These are phyloP conservation scores for Blastocystis sp. DNA, from an alignment of 352 stramenopile genomes.

Conservation along the genomic window DNA sequence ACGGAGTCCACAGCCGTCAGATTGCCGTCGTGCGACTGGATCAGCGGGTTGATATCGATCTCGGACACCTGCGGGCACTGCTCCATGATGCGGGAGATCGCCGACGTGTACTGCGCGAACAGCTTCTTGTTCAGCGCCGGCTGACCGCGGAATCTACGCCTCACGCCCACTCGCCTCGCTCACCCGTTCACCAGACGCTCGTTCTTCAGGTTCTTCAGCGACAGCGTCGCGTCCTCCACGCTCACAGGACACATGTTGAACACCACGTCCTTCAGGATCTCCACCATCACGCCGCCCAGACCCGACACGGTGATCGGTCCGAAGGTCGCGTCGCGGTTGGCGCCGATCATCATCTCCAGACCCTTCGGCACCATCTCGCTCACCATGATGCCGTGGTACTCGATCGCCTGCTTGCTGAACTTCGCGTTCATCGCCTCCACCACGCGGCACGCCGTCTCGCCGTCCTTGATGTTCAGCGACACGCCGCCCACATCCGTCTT, in stretches of 20 bases:
- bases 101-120: conserved; percentile 42
- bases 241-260: conserved; percentile 67
- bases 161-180: not conserved
- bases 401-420: conserved; percentile 42
- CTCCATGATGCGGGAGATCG: conserved; percentile 35
- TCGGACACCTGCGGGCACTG: conserved; percentile 41
- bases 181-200: conserved; percentile 21
- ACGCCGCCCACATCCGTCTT: conserved; percentile 67
- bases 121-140: conserved; percentile 45
- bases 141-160: conserved; percentile 8
- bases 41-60: conserved; percentile 73
- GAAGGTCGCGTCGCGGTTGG: conserved; percentile 52
- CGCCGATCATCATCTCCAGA: conserved; percentile 68
- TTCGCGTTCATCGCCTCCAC: conserved; percentile 47
- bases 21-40: conserved; percentile 71
- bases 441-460: not conserved
- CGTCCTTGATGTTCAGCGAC: conserved; percentile 34
- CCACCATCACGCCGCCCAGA: conserved; percentile 26
- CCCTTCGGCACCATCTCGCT: conserved; percentile 65
- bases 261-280: conserved; percentile 57
- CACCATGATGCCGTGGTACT: conserved; percentile 69
- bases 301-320: conserved; percentile 42
- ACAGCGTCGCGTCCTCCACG: conserved; percentile 35
- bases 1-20: conserved; percentile 73
- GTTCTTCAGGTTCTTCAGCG: conserved; percentile 49